These are phyloP conservation scores for Dryadomyces sulphureus DNA, from an alignment of 2,329 filamentous ascomycete species.

Conservation along the genomic window DNA sequence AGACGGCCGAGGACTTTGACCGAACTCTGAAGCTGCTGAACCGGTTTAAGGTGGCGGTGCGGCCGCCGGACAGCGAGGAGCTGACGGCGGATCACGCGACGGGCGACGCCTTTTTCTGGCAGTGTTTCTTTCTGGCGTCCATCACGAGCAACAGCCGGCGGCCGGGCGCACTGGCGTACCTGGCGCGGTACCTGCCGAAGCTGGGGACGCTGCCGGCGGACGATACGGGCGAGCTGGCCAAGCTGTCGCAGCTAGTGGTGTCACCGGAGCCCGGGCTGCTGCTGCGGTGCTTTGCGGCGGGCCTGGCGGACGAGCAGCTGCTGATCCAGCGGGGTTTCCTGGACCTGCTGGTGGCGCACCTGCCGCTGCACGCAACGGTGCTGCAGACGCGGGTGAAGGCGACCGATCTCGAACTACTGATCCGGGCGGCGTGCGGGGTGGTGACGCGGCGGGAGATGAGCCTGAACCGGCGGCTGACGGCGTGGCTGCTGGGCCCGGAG, in stretches of 20 bases:
- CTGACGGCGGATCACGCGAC: slow-evolving; percentile 38
- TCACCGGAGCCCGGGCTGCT: slow-evolving; percentile 84
- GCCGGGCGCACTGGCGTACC: slow-evolving; percentile 75
- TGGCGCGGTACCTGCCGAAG: slow-evolving; percentile 64
- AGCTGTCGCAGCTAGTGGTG: slow-evolving; percentile 52
- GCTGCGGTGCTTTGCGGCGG: slow-evolving; percentile 81
- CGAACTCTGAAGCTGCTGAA: slow-evolving; percentile 67
- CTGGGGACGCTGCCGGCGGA: slow-evolving; percentile 32
- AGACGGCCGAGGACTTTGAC: slow-evolving; percentile 95
- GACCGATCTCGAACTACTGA: slow-evolving; percentile 65
- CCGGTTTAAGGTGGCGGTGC: slow-evolving; percentile 56
- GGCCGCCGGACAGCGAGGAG: slow-evolving; percentile 34
- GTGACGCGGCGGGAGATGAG: slow-evolving; percentile 91
- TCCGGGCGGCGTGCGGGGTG: slow-evolving; percentile 73
- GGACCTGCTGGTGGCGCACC: slow-evolving; percentile 77
- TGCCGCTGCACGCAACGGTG: slow-evolving; percentile 72
- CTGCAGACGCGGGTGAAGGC: slow-evolving; percentile 60
- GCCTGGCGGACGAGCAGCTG: slow-evolving; percentile 72
- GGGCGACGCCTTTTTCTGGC: slow-evolving; percentile 89
- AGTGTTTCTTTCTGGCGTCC: slow-evolving; percentile 86
- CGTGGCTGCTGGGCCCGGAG: slow-evolving; percentile 82
- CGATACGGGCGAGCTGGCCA: slow-evolving; percentile 25
- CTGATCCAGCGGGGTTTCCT: slow-evolving; percentile 90
- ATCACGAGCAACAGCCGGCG: slow-evolving; percentile 80
- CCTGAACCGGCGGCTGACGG: slow-evolving; percentile 85